Evolutionary conservation across 1,139 yeast species (phyloP).

Genomic region (Pichia sp.): DNA sequence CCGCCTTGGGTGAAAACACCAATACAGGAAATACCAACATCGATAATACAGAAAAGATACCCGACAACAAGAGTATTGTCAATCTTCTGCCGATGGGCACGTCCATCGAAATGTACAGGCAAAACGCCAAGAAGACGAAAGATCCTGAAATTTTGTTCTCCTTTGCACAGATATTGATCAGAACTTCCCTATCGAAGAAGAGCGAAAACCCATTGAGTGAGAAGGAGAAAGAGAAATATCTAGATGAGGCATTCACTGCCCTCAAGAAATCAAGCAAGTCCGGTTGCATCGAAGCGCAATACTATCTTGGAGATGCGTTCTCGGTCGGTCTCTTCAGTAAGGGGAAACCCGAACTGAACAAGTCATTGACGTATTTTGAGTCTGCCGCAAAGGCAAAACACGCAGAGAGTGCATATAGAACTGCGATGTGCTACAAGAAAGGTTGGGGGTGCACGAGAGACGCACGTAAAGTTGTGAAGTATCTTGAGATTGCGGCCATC

Average conservation of each 20-base stretch:
- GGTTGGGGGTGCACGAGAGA: slow-evolving; percentile 92
- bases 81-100: slow-evolving; percentile 69
- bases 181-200: slow-evolving; percentile 23
- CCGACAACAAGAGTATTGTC: slow-evolving; percentile 6
- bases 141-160: slow-evolving; percentile 85
- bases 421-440: slow-evolving; percentile 87
- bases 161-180: slow-evolving; percentile 60
- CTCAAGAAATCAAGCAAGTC: slow-evolving; percentile 71
- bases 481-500: slow-evolving; percentile 81
- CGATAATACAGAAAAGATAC: not conserved
- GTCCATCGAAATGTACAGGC: slow-evolving; percentile 81
- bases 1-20: not conserved
- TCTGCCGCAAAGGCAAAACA: slow-evolving; percentile 93
- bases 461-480: slow-evolving; percentile 79
- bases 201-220: slow-evolving; percentile 16
- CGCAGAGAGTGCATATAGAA: slow-evolving; percentile 84
- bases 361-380: slow-evolving; percentile 73
- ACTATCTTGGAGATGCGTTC: slow-evolving; percentile 81
- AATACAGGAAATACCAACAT: not conserved
- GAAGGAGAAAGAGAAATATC: slow-evolving; percentile 44
- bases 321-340: slow-evolving; percentile 67
- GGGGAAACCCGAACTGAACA: slow-evolving; percentile 76
- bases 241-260: slow-evolving; percentile 74
- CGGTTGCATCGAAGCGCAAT: slow-evolving; percentile 88
- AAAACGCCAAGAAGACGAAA: slow-evolving; percentile 78